Evolutionary conservation across 2,329 filamentous ascomycete genomes (phyloP).

Genomic region (Fragosphaeria purpurea): DNA sequence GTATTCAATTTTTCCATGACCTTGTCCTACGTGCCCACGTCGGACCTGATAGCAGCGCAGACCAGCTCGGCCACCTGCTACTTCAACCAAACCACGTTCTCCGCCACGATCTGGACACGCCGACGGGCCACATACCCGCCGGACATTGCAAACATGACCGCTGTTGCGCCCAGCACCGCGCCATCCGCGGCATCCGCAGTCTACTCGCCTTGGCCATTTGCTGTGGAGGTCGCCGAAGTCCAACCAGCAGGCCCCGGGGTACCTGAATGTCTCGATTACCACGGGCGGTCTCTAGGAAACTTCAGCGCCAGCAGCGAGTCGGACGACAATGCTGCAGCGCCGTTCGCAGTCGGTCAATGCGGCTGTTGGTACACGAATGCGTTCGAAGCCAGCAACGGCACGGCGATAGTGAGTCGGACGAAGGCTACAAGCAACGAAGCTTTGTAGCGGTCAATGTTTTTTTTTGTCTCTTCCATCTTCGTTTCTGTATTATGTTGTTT

Average conservation of each 20-base stretch:
- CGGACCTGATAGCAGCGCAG: conserved; percentile 27
- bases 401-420: not conserved
- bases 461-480: not conserved
- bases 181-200: conserved; percentile 10
- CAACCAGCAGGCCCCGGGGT: conserved; percentile 36
- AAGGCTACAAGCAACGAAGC: too few species aligned
- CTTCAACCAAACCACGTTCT: conserved; percentile 45
- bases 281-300: conserved; percentile 27
- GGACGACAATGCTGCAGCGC: conserved; percentile 10
- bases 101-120: conserved; percentile 51
- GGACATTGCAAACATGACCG: conserved; percentile 4
- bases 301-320: conserved; percentile 19
- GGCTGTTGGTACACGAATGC: conserved; percentile 28
- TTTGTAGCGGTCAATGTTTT: not conserved
- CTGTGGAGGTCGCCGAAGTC: conserved; percentile 44
- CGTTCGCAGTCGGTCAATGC: conserved; percentile 17
- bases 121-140: conserved; percentile 22
- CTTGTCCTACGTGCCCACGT: conserved; percentile 39
- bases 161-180: not conserved
- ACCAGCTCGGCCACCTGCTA: conserved; percentile 43
- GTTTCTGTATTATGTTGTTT: too few species aligned
- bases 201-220: conserved; percentile 45
- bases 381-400: not conserved
- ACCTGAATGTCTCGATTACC: conserved; percentile 41
- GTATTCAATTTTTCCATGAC: conserved; percentile 44